These are phyloP conservation scores for Puccinia brachypodii DNA, from an alignment of 1,284 basidiomycete genomes.

Conservation along the genomic window DNA sequence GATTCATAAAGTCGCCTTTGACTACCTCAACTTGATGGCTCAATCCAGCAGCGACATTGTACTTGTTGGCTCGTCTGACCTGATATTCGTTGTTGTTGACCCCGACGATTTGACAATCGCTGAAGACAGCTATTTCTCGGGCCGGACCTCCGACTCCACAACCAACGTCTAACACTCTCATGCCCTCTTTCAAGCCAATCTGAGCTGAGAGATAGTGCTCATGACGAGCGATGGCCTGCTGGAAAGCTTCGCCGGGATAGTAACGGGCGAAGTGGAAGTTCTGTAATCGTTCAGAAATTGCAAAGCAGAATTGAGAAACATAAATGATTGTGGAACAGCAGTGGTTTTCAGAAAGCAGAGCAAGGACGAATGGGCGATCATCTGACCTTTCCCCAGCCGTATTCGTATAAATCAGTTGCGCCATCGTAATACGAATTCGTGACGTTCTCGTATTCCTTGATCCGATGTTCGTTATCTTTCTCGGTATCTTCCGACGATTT, in stretches of 20 bases:
- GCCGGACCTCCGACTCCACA: constrained; percentile 98
- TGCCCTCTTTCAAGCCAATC: constrained; percentile 78
- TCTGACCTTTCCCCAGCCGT: constrained; percentile 62
- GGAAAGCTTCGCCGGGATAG: constrained; percentile 76
- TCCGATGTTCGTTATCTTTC: constrained; percentile 71
- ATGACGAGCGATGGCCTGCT: constrained; percentile 79
- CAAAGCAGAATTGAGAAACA: background rate
- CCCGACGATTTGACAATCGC: constrained; percentile 83
- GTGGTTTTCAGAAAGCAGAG: background rate
- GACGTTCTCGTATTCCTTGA: constrained; percentile 85
- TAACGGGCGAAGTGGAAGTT: constrained; percentile 99
- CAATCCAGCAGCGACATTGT: constrained; percentile 77
- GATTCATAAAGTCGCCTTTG: constrained; percentile 59
- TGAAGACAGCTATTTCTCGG: constrained; percentile 88
- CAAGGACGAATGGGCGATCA: background rate
- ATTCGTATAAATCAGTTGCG: constrained; percentile 95
- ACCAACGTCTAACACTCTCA: constrained; percentile 96
- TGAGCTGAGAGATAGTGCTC: constrained; percentile 94
- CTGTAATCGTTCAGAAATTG: constrained; percentile 57
- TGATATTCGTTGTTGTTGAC: constrained; percentile 99
- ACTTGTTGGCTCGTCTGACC: constrained; percentile 76
- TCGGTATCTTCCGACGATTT: constrained; percentile 73
- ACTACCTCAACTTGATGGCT: constrained; percentile 76
- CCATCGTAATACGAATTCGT: constrained; percentile 73
- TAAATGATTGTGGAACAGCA: background rate